Base-by-base conservation (phyloP, 176 grass and related monocot genomes). In the Oryza coarctata region DNA sequence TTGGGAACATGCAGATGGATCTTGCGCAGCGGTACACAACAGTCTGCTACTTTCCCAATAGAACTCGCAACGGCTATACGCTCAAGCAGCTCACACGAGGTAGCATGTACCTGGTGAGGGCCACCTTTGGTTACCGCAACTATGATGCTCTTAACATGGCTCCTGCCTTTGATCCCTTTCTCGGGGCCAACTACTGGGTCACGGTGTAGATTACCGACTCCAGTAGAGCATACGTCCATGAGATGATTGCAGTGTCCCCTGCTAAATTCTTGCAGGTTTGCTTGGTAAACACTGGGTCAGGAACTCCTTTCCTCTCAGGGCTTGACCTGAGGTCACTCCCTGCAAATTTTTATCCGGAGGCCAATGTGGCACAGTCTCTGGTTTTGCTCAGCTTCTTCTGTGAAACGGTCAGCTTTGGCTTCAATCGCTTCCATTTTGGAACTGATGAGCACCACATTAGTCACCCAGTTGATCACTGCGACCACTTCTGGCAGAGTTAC, bases 301-400 rank as follows among this genome's bases (percentile, higher is more conserved):
- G 86, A 30, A 81, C 74, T 64, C 86, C 90, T 35, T 92, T 89
- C 77, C 89, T 92, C 49, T 89, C 86, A 12, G 23, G 5, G 18
- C 47, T 92, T 52, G 74, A 84, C 1, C 44, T 89, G 39, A 86
- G 90, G 55, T 20, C 68, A 45, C 44, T 92, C 14, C 11, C 3
- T 9, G 2, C 10, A 35, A 61, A 61, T 5, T 25, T 61, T 61
- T 61, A 61, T 61, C 57, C 9, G n/a, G 57, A 61, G 57, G 57
- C 57, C 57, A 11, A 61, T 43, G 41, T 84, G 61, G 69, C 7
- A 85, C 81, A 85, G 15, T 78, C 81, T 25, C 63, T 85, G 3
- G 57, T 52, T 66, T 20, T 73, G 66, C 15, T 55, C n/a, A 57
- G 58, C 9, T 80, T 23, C 58, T 75, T 82, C 57, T 13, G 67